phyloP scores from a whole-genome alignment of 345 rosid species.

The Barbarea vulgaris region DNA sequence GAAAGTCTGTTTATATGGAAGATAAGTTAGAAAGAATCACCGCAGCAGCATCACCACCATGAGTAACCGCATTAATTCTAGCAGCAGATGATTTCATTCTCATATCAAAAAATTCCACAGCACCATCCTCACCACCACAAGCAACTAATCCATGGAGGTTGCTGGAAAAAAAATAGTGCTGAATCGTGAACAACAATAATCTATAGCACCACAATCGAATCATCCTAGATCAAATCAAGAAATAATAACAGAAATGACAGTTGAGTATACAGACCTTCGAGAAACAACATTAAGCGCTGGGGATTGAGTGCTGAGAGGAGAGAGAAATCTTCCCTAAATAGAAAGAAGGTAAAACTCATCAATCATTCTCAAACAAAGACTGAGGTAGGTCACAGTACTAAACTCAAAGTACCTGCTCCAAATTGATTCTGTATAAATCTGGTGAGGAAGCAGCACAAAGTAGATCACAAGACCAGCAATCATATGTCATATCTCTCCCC shows the following conservation, averaged over 20 bases:
- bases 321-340: constrained; percentile 78
- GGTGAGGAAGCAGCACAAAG: constrained; percentile 98
- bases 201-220: not conserved
- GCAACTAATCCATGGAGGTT: constrained; percentile 90
- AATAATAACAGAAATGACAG: not conserved
- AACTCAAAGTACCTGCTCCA: constrained; percentile 68
- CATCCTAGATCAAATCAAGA: not conserved
- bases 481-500: constrained; percentile 92
- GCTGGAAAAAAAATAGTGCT: constrained; percentile 45
- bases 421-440: constrained; percentile 86
- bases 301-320: constrained; percentile 77
- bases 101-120: constrained; percentile 89
- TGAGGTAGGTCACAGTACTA: not conserved
- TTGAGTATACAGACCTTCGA: constrained; percentile 62
- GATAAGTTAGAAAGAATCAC: constrained; percentile 40
- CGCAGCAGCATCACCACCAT: constrained; percentile 71
- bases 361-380: constrained; percentile 24
- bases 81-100: constrained; percentile 81
- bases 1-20: constrained; percentile 15
- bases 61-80: constrained; percentile 78
- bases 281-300: constrained; percentile 89
- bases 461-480: constrained; percentile 94
- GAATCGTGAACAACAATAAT: constrained; percentile 29
- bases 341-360: constrained; percentile 6
- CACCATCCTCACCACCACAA: constrained; percentile 99